Conservation (phyloP, 768 basidiomycete genomes). For the Crepidotus variabilis region DNA sequence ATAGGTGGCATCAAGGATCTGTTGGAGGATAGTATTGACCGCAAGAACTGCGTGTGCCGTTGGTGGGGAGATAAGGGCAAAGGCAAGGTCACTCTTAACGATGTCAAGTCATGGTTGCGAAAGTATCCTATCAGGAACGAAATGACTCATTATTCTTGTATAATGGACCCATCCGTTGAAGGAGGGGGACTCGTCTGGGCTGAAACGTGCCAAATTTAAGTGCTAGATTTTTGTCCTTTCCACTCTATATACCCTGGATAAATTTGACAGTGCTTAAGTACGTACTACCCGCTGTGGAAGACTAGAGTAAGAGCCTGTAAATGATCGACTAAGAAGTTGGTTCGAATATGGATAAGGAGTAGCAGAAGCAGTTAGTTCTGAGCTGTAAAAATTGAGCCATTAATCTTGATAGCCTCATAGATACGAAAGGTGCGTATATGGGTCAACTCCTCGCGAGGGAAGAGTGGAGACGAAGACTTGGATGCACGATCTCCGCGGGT, state of each 20-base stretch:
- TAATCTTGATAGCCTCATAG: slow-evolving; percentile 46
- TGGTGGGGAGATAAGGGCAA: slow-evolving; percentile 13
- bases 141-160: slow-evolving; percentile 33
- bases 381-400: slow-evolving; percentile 15
- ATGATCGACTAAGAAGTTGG: neutral
- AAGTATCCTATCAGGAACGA: slow-evolving; percentile 31
- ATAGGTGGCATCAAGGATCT: slow-evolving; percentile 13
- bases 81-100: slow-evolving; percentile 10
- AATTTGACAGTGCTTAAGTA: neutral
- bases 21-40: slow-evolving; percentile 30
- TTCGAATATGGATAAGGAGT: neutral
- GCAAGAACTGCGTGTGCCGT: slow-evolving; percentile 24
- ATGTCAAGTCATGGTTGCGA: slow-evolving; percentile 28
- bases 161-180: slow-evolving; percentile 32
- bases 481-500: neutral
- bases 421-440: slow-evolving; percentile 53
- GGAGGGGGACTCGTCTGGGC: slow-evolving; percentile 35
- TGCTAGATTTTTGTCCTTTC: neutral
- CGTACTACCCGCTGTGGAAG: neutral
- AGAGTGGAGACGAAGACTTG: slow-evolving; percentile 16
- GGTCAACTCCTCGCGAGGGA: slow-evolving; percentile 35
- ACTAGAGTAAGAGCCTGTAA: neutral
- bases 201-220: slow-evolving; percentile 17
- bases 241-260: neutral
- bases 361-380: slow-evolving; percentile 1